Base-by-base conservation (phyloP, 1,139 yeast genomes). In the Geotrichum aggregatum region DNA sequence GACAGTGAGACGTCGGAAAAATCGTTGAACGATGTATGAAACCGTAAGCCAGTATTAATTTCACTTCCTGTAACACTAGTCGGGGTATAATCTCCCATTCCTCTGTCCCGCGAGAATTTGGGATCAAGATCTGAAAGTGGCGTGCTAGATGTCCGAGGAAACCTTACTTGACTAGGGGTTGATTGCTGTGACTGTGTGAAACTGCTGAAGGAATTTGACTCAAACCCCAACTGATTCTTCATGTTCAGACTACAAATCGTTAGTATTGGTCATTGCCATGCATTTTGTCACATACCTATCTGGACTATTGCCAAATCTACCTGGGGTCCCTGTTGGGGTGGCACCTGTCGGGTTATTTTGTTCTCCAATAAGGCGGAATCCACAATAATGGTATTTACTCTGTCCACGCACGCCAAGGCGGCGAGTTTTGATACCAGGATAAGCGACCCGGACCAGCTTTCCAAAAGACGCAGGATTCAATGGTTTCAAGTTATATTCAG, bases 401-500 rank as follows among this genome's bases (percentile, higher is more conserved):
- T 86, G 91, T 6, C 96, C 96, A 50, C 96, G 75, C 70, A 84
- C 83, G 10, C 97, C 98, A 55, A 89, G 73, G 56, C 98, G 76
- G 60, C 97, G 77, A 0, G 96, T 87, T 30, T 87, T 83, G 58
- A 88, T 73, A 53, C 75, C 76, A 1, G 96, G 96, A 63, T 80
- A 88, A 13, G 84, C 71, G 6, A 84, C 74, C 56, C 87, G 76
- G 10, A 89, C 91, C 45, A 89, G 72, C 64, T 87, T 87, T 16
- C 97, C 97, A 67, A 89, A 82, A 11, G 91, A 82, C 0, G 96
- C 96, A n/a, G 95, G 95, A 26, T 88, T 82, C 52, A 89, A 70
- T 1, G 96, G 95, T 53, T 79, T 77, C 43, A 88, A 65, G 11
- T 76, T 76, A 63, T 79, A 75, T 45, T 80, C 81, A 11, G 87